Evolutionary conservation across 352 stramenopile species (phyloP).

Genomic region (Phytophthora litchii): DNA sequence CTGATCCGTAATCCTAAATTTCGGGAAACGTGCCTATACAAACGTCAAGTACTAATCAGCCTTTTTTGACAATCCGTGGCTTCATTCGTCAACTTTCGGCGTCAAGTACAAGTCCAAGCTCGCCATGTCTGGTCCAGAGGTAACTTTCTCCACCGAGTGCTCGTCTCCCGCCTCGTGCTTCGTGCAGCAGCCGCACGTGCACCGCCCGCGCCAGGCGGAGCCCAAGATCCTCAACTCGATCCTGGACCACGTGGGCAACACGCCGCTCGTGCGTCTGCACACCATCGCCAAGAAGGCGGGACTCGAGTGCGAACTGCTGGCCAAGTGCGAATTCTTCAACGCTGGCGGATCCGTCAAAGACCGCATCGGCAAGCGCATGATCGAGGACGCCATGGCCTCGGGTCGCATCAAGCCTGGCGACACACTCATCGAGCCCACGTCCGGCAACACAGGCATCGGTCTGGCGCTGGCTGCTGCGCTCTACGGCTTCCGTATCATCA

Average conservation of each 20-base stretch:
- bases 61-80: not conserved
- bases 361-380: slow-evolving; percentile 91
- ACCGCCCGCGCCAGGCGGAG: slow-evolving; percentile 59
- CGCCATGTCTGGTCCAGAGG: slow-evolving; percentile 26
- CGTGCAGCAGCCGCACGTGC: slow-evolving; percentile 67
- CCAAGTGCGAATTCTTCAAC: slow-evolving; percentile 98
- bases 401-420: slow-evolving; percentile 94
- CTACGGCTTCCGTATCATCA: slow-evolving; percentile 97
- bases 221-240: slow-evolving; percentile 93
- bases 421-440: slow-evolving; percentile 97
- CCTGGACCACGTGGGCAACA: slow-evolving; percentile 95
- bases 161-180: slow-evolving; percentile 65
- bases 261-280: slow-evolving; percentile 94
- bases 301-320: slow-evolving; percentile 92
- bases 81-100: slow-evolving; percentile 25
- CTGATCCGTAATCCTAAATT: not conserved
- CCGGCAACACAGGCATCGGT: slow-evolving; percentile 98
- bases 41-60: slow-evolving; percentile 1
- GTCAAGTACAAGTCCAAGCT: slow-evolving; percentile 16
- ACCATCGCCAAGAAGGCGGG: slow-evolving; percentile 94
- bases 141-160: slow-evolving; percentile 46
- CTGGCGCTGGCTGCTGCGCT: slow-evolving; percentile 96
- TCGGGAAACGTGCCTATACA: not conserved
- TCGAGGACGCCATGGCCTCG: slow-evolving; percentile 91
- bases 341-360: slow-evolving; percentile 93